Conservation (phyloP, 1,284 basidiomycete species). For the Ceratobasidium sp. region DNA sequence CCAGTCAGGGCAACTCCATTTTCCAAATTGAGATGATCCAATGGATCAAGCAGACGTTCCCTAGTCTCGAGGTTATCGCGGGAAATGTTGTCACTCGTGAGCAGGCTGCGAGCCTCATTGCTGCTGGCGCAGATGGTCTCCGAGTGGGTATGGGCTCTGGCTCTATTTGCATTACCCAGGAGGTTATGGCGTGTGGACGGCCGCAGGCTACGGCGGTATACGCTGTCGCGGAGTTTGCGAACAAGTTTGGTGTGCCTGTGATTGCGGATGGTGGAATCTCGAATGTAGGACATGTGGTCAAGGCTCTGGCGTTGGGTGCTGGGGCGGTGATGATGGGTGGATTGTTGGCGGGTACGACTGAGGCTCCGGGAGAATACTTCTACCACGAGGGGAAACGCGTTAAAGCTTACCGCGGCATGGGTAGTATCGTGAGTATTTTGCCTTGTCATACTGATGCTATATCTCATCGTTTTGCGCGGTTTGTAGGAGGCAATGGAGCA, state of each 20-base stretch:
- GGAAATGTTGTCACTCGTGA: slow-evolving; percentile 99
- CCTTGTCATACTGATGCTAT: too few relatives aligned
- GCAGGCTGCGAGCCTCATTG: slow-evolving; percentile 95
- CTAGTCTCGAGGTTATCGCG: slow-evolving; percentile 91
- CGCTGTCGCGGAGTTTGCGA: slow-evolving; percentile 94
- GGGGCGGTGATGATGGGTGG: slow-evolving; percentile 99
- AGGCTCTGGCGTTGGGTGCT: slow-evolving; percentile 94
- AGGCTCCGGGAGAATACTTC: slow-evolving; percentile 99
- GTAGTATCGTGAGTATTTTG: slow-evolving; percentile 71
- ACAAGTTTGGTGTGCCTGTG: slow-evolving; percentile 94
- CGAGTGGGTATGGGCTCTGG: slow-evolving; percentile 98
- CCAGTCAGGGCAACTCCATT: slow-evolving; percentile 95
- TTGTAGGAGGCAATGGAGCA: slow-evolving; percentile 91
- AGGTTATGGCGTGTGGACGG: slow-evolving; percentile 99
- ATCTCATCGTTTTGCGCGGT: slow-evolving; percentile 3
- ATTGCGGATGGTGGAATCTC: slow-evolving; percentile 98
- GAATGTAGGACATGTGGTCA: slow-evolving; percentile 98
- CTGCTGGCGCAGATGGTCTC: slow-evolving; percentile 93
- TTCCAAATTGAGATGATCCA: slow-evolving; percentile 96
- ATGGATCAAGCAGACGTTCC: slow-evolving; percentile 92
- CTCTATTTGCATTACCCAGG: slow-evolving; percentile 99
- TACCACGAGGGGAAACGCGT: slow-evolving; percentile 99
- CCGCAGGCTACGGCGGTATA: slow-evolving; percentile 98
- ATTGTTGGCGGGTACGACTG: slow-evolving; percentile 94
- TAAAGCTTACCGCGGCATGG: slow-evolving; percentile 99